Base-by-base conservation (phyloP, 306 rosid genomes). In the Heteromeles arbutifolia region DNA sequence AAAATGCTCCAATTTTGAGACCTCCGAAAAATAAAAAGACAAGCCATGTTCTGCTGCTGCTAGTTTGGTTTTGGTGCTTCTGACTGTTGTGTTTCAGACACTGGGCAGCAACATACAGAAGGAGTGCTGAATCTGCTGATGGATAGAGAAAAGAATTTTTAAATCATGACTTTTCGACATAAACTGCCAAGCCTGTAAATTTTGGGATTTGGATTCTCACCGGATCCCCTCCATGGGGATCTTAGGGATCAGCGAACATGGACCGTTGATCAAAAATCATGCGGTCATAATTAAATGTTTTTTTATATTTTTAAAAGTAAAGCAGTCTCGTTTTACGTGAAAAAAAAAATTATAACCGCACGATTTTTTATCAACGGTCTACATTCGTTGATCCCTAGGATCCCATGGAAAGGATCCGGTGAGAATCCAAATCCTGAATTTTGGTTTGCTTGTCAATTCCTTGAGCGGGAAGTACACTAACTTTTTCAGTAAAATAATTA, bases 81-180 rank as follows among this genome's bases (percentile, higher is more conserved):
- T 29, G 63, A 19, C 4, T 48, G 19, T 15, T 48, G 54, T 18
- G 45, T 70, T 50, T 50, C 62, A 11, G 44, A 5, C 26, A 9
- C 19, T 29, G 8, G 8, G 61, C 58, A 28, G 52, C 61, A 52
- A 29, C 24, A 52, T 29, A 52, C 39, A 70, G 28, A 70, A 52
- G 25, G 11, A 11, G 7, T 52, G 8, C 19, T 9, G 14, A 44
- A 48, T 34, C 39, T 34, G 45, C 25, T 32, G 71, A 29, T 45
- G n/a, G 28, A 19, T 50, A 9, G 43, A 24, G 18, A 17, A 26
- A 50, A 70, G 63, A 70, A 70, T 70, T 44, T 70, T 26, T 28
- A 19, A 70, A 70, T 52, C 63, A 70, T 52, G 63, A 52, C 63
- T 19, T 48, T 3, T 54, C 74, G 63, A 70, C 74, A 70, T 52